A percentile compares a stretch with the other conserved stretches of the same genome.
Conservation (phyloP, 192 early-diverging fungal species). For the Coemansia sp. region DNA sequence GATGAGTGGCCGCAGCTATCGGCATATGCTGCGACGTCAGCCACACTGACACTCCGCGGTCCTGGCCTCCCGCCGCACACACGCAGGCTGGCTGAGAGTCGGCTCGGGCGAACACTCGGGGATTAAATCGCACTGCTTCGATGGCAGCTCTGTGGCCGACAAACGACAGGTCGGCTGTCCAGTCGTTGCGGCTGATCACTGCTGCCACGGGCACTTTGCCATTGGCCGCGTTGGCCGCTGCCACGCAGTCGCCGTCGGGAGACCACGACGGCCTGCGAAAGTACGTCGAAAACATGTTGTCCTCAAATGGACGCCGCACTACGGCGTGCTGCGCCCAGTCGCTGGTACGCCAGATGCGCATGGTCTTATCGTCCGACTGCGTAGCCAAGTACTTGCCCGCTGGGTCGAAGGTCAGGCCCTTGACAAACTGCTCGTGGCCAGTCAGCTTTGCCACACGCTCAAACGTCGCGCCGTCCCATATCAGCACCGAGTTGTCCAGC, state of each 20-base stretch:
- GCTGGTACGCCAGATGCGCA: constrained; percentile 83
- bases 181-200: constrained; percentile 75
- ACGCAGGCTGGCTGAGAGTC: constrained; percentile 56
- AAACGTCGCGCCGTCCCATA: constrained; percentile 89
- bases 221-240: constrained; percentile 86
- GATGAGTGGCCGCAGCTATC: constrained; percentile 67
- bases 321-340: constrained; percentile 85
- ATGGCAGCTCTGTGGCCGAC: constrained; percentile 89
- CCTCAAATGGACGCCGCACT: constrained; percentile 72
- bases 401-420: constrained; percentile 96
- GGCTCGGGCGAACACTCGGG: constrained; percentile 64
- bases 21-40: constrained; percentile 74
- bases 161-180: constrained; percentile 77
- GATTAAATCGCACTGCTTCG: constrained; percentile 91
- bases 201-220: constrained; percentile 78
- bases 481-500: constrained; percentile 77
- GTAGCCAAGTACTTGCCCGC: constrained; percentile 91
- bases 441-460: constrained; percentile 67
- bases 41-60: constrained; percentile 88
- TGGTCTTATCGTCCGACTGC: constrained; percentile 91
- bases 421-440: constrained; percentile 87
- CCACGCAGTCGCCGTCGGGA: constrained; percentile 96
- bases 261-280: constrained; percentile 93
- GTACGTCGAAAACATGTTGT: constrained; percentile 85
- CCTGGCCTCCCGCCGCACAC: constrained; percentile 89